These are phyloP conservation scores for Imleria badia DNA, from an alignment of 768 basidiomycete genomes.

Conservation along the genomic window DNA sequence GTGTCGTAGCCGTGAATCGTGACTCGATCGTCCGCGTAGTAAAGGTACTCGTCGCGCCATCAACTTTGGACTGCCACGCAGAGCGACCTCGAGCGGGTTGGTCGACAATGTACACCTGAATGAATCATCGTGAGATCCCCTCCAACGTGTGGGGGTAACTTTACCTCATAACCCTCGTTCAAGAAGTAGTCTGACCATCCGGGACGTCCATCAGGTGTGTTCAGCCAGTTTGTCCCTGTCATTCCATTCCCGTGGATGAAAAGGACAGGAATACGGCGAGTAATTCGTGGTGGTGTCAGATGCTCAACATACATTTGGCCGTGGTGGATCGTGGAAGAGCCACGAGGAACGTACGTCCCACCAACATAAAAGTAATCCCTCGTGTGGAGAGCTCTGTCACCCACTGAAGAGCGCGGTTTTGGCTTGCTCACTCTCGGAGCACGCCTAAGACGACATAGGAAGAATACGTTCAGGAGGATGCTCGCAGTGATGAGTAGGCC, in stretches of 20 bases:
- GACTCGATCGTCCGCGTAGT: slow-evolving; percentile 37
- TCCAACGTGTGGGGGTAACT: not conserved
- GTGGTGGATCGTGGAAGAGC: slow-evolving; percentile 37
- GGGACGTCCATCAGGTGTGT: slow-evolving; percentile 51
- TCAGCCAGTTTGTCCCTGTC: slow-evolving; percentile 53
- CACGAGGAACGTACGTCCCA: slow-evolving; percentile 36
- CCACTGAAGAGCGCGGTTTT: not conserved
- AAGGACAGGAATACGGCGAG: slow-evolving; percentile 42
- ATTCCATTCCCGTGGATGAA: slow-evolving; percentile 52
- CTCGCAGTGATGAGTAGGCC: slow-evolving; percentile 11
- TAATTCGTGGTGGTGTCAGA: slow-evolving; percentile 40
- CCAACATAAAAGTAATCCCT: slow-evolving; percentile 52
- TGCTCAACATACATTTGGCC: slow-evolving; percentile 56
- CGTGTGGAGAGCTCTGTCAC: slow-evolving; percentile 40
- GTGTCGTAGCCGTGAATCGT: slow-evolving; percentile 43
- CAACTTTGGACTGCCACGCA: slow-evolving; percentile 39
- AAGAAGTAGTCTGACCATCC: slow-evolving; percentile 62
- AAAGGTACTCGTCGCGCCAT: slow-evolving; percentile 36
- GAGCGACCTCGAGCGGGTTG: slow-evolving; percentile 48
- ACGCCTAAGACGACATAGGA: slow-evolving; percentile 8
- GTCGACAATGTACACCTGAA: slow-evolving; percentile 45
- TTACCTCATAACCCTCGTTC: slow-evolving; percentile 49
- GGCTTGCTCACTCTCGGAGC: not conserved
- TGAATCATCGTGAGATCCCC: not conserved
- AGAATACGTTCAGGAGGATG: slow-evolving; percentile 18